Percentiles rank a stretch among this genome's conserved stretches.
Evolutionary conservation across 805 yeast genomes (phyloP).

Genomic region (Starmerella potacharoeniae): DNA sequence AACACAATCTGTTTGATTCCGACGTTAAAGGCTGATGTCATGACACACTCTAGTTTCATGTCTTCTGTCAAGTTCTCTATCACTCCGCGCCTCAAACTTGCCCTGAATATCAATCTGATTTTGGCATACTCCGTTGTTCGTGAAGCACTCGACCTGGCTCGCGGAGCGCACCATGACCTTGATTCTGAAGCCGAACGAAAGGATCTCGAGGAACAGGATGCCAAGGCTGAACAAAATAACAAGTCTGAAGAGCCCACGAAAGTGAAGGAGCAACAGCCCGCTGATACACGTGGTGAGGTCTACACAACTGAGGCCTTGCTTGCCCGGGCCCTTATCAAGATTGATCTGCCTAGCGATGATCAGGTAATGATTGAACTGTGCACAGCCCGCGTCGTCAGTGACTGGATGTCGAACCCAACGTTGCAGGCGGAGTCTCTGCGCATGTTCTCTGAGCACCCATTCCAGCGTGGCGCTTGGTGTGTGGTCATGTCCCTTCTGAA

Average conservation of each 20-base stretch:
- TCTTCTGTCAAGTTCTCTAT: conserved; percentile 6
- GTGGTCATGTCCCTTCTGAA: conserved; percentile 26
- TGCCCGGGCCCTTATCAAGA: conserved; percentile 27
- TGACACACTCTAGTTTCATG: conserved; percentile 7
- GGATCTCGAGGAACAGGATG: not conserved
- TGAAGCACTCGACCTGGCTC: conserved; percentile 21
- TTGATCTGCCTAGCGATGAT: conserved; percentile 38
- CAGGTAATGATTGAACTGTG: conserved; percentile 39
- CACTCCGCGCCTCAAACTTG: conserved; percentile 16
- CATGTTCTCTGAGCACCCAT: conserved; percentile 42
- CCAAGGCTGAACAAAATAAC: not conserved
- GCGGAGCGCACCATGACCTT: not conserved
- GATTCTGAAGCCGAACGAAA: not conserved
- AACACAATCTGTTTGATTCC: conserved; percentile 14
- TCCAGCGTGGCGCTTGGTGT: conserved; percentile 32
- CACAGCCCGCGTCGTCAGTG: not conserved
- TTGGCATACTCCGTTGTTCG: conserved; percentile 22
- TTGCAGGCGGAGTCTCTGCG: conserved; percentile 32
- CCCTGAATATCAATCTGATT: conserved; percentile 22
- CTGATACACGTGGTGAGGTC: not conserved
- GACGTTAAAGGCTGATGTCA: not conserved
- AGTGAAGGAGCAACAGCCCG: not conserved
- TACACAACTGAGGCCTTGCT: not conserved
- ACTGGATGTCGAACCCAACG: conserved; percentile 27
- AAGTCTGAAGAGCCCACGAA: not conserved